Conservation (phyloP, 2,329 filamentous ascomycete genomes). For the Aschersonia sp. region DNA sequence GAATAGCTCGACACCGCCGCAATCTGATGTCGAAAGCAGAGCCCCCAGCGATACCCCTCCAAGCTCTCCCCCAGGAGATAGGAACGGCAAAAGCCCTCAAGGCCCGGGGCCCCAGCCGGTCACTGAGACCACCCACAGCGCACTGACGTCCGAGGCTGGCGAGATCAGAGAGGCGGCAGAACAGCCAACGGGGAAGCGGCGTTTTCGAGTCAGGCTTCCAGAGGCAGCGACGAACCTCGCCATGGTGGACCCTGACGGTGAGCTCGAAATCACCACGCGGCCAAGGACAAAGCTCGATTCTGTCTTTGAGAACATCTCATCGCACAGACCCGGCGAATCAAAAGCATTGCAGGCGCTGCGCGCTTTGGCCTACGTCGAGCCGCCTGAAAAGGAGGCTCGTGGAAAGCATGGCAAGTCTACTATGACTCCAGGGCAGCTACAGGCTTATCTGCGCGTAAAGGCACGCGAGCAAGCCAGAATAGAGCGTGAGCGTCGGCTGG, state of each 20-base stretch:
- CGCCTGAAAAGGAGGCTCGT: slow-evolving; percentile 38
- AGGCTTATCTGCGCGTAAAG: slow-evolving; percentile 50
- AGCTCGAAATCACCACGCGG: slow-evolving; percentile 45
- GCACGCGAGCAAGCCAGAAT: slow-evolving; percentile 67
- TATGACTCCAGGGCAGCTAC: slow-evolving; percentile 58
- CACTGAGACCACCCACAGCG: background rate
- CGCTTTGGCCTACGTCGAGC: slow-evolving; percentile 57
- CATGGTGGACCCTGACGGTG: slow-evolving; percentile 36
- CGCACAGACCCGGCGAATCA: slow-evolving; percentile 46
- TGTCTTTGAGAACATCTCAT: slow-evolving; percentile 58
- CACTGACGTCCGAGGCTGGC: background rate
- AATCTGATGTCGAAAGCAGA: slow-evolving; percentile 36
- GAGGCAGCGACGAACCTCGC: slow-evolving; percentile 21
- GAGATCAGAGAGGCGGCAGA: slow-evolving; percentile 2
- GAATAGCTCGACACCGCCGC: slow-evolving; percentile 39
- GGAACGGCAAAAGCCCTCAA: slow-evolving; percentile 10
- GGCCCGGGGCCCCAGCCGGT: background rate
- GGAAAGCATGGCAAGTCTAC: slow-evolving; percentile 29
- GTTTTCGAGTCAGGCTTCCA: slow-evolving; percentile 36
- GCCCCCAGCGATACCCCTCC: slow-evolving; percentile 47
- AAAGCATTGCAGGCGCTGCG: slow-evolving; percentile 54
- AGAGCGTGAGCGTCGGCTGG: slow-evolving; percentile 64
- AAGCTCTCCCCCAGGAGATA: slow-evolving; percentile 45
- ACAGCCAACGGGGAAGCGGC: slow-evolving; percentile 23
- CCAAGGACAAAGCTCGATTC: slow-evolving; percentile 37